Conservation (phyloP, 192 early-diverging fungal species). For the Podila epicladia region DNA sequence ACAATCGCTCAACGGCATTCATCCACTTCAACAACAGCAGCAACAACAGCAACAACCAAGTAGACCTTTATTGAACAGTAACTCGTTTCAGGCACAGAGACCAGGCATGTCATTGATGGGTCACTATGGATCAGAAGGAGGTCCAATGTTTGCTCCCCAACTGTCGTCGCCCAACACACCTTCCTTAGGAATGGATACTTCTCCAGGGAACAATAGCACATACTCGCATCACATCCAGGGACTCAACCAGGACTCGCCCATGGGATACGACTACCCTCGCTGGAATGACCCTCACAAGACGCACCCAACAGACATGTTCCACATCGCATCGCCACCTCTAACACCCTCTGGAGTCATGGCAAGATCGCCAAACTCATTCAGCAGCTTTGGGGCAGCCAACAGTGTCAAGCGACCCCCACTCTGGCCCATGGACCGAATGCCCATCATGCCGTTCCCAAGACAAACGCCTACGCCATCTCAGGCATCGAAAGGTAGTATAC, state of each 20-base stretch:
- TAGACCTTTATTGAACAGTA: neutral
- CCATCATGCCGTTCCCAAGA: conserved; percentile 32
- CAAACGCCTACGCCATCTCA: conserved; percentile 34
- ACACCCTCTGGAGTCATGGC: conserved; percentile 40
- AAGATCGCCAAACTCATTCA: conserved; percentile 27
- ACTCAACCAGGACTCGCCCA: conserved; percentile 18
- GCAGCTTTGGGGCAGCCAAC: conserved; percentile 16
- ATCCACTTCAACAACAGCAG: conserved; percentile 44
- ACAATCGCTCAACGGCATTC: conserved; percentile 24
- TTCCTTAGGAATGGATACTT: neutral
- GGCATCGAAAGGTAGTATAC: conserved; percentile 41
- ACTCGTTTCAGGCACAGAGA: conserved; percentile 12
- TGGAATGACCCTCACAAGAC: conserved; percentile 28
- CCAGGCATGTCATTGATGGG: conserved; percentile 22
- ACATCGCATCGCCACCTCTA: conserved; percentile 39
- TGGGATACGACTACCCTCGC: conserved; percentile 21
- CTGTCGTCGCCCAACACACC: conserved; percentile 20
- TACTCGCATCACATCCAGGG: conserved; percentile 18
- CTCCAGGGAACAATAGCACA: conserved; percentile 5
- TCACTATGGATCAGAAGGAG: conserved; percentile 29
- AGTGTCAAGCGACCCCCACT: conserved; percentile 34
- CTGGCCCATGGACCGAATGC: conserved; percentile 43
- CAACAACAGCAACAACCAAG: conserved; percentile 8
- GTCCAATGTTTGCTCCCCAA: conserved; percentile 22
- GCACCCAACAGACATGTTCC: conserved; percentile 35